A percentile compares a stretch with the other conserved stretches of the same genome.
Evolutionary conservation across 805 yeast genomes (phyloP).

Genomic region (Wickerhamia fluorescens): DNA sequence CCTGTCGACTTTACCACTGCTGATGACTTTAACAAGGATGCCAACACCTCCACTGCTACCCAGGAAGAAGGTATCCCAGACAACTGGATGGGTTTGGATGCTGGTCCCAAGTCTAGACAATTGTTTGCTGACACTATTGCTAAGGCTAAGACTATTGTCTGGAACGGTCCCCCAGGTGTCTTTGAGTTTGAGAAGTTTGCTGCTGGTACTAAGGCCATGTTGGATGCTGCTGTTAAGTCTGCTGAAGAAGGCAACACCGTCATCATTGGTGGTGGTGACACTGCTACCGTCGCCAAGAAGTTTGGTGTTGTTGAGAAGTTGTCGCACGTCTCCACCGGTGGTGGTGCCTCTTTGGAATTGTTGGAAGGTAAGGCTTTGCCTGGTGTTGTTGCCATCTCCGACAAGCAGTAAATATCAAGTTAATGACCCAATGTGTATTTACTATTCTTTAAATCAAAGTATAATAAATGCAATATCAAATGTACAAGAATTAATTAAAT

Average conservation of each 20-base stretch:
- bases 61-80: slow-evolving; percentile 91
- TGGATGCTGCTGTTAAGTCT: slow-evolving; percentile 82
- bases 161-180: slow-evolving; percentile 99
- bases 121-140: slow-evolving; percentile 78
- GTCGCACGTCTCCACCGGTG: slow-evolving; percentile 98
- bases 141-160: slow-evolving; percentile 94
- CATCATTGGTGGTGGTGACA: slow-evolving; percentile 99
- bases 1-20: slow-evolving; percentile 97
- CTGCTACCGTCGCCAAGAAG: slow-evolving; percentile 98
- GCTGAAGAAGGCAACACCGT: slow-evolving; percentile 87
- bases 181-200: slow-evolving; percentile 94
- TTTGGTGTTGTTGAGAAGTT: slow-evolving; percentile 93
- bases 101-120: slow-evolving; percentile 83
- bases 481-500: no score
- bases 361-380: slow-evolving; percentile 98
- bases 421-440: no score
- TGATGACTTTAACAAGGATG: slow-evolving; percentile 89
- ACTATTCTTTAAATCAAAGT: no score
- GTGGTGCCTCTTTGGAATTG: slow-evolving; percentile 98
- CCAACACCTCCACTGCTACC: slow-evolving; percentile 76
- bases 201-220: slow-evolving; percentile 82
- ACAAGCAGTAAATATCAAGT: slow-evolving; percentile 43
- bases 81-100: slow-evolving; percentile 92
- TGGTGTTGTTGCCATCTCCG: slow-evolving; percentile 91
- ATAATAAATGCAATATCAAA: no score